Conservation (phyloP, 306 rosid species). For the Astragalus membranaceus region DNA sequence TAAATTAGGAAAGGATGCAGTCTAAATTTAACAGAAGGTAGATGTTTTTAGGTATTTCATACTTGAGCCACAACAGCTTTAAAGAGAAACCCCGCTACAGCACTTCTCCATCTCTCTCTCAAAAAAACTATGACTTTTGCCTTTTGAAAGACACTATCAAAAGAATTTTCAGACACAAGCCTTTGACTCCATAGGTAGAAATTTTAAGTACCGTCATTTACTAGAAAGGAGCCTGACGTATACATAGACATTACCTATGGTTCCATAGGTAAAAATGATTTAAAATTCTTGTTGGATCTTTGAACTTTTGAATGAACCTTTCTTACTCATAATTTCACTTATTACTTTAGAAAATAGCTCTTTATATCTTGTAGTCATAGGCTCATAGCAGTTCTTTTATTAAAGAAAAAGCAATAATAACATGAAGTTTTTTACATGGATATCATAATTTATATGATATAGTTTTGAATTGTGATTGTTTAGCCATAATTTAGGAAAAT, state of each 20-base stretch:
- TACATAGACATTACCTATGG: no score
- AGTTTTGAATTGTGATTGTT: background rate
- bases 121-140: no score
- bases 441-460: background rate
- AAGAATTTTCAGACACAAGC: background rate
- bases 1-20: background rate
- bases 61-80: background rate
- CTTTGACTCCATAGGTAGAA: background rate
- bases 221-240: background rate
- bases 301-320: background rate
- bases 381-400: background rate
- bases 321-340: constrained; percentile 1
- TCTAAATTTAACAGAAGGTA: background rate
- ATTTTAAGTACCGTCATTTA: no score
- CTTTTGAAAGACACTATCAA: background rate
- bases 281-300: no score
- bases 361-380: background rate
- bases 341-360: background rate
- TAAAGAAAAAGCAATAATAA: background rate
- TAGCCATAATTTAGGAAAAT: background rate
- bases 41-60: background rate
- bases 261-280: no score
- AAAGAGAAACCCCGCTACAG: background rate
- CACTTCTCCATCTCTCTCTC: background rate
- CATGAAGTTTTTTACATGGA: background rate